phyloP scores from a whole-genome alignment of 371 early-diverging fungal genomes.

The Chytridium lagenaria region DNA sequence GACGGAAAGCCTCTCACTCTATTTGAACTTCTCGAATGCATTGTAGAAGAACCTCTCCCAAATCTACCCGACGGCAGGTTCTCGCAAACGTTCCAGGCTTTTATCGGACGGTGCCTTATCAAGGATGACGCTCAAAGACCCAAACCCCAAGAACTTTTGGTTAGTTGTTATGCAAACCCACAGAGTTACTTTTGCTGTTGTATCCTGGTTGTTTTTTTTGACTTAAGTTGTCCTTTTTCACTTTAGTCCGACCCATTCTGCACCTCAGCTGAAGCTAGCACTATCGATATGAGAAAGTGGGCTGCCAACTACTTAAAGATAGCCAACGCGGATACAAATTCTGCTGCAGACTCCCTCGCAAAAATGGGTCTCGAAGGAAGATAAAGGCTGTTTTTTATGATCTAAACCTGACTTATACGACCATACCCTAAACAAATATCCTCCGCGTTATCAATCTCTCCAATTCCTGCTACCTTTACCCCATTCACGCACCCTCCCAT shows the following conservation, averaged over 20 bases:
- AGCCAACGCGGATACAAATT: neutral
- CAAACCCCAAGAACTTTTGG: conserved; percentile 74
- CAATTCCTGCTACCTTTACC: no score
- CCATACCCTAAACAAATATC: neutral
- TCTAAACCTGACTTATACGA: no score
- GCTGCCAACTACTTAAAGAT: conserved; percentile 21
- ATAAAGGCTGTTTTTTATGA: no score
- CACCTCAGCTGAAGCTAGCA: conserved; percentile 27
- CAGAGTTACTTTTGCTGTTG: neutral
- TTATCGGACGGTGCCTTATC: conserved; percentile 77
- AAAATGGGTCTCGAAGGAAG: neutral
- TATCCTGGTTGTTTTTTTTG: conserved; percentile 7
- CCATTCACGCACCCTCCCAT: no score
- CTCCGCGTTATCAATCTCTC: no score
- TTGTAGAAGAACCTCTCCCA: conserved; percentile 92
- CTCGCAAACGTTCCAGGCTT: conserved; percentile 76
- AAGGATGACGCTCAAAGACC: conserved; percentile 78
- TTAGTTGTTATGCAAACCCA: conserved; percentile 13
- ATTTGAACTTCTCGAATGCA: conserved; percentile 91
- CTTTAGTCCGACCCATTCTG: conserved; percentile 43
- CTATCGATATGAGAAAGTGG: conserved; percentile 42
- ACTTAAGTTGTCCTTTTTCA: neutral
- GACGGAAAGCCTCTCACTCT: conserved; percentile 64
- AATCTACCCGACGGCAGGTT: conserved; percentile 75
- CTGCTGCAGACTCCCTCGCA: neutral